Base-by-base conservation (phyloP, 108 stramenopile species). In the Cyclotella kingstonii region DNA sequence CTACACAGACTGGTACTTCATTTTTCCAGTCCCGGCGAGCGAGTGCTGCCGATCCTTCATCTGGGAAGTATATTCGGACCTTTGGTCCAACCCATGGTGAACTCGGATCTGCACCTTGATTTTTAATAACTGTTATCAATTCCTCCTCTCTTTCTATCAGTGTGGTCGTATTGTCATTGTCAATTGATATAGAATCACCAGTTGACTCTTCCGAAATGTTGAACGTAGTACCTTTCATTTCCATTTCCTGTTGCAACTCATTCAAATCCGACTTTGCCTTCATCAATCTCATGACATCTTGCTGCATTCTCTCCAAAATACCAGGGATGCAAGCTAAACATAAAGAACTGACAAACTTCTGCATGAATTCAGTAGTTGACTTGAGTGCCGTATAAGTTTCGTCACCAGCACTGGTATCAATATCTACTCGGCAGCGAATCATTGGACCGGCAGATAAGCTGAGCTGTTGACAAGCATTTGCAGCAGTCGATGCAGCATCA, bases 381-480 rank as follows among this genome's bases (percentile, higher is more conserved):
- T 97, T 97, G 18, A 97, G 76, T 39, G 79, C 68, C 8, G 94
- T 94, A 68, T 84, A 97, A 0, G 94, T 97, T 62, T 91, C 93
- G 63, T 97, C 96, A 0, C 96, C 96, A 0, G 83, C 83, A 28
- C 73, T 76, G 5, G 96, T 97, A 60, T 95, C 94, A 80, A 97
- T 95, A 69, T 95, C 94, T n/a, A 91, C 85, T 7, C 90, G 83
- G 40, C 90, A 91, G 11, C 90, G 84, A 5, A 60, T 69, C 66
- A 71, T 36, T 0, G 81, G 29, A 0, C 83, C 84, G 5, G 68
- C 50, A 1, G 35, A 46, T 50, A 76, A 45, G 17, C 28, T 39
- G 46, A 71, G 35, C 43, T 71, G 70, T 23, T 63, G 60, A 29
- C 70, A 71, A 6, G 70, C 74, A 34, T 81, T 59, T 15, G 85